A percentile compares a stretch with the other conserved stretches of the same genome.
These are phyloP conservation scores for Rhododendron molle DNA, from an alignment of 148 eudicot species.

Conservation along the genomic window DNA sequence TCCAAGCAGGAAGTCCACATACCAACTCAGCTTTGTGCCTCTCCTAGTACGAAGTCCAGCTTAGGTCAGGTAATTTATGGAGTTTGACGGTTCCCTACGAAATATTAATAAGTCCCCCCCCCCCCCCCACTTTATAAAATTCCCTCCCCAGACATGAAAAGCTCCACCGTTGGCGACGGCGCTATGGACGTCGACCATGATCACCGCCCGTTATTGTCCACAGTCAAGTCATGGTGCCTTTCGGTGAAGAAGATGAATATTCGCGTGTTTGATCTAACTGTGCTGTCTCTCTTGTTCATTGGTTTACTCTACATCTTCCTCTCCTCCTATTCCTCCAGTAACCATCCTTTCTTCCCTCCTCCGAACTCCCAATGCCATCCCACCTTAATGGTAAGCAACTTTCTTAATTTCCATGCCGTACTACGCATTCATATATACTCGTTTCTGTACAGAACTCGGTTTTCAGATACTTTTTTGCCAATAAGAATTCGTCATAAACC, in stretches of 20 bases:
- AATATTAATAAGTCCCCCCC: too few species aligned
- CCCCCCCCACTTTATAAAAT: background rate
- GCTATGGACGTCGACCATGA: background rate
- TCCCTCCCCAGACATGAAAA: background rate
- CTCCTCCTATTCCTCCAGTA: background rate
- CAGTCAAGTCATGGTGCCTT: background rate
- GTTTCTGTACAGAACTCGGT: background rate
- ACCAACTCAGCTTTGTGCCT: too few species aligned
- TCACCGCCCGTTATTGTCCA: background rate
- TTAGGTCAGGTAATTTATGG: background rate
- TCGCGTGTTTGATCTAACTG: background rate
- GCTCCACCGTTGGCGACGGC: background rate
- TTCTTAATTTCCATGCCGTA: background rate
- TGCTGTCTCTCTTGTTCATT: background rate
- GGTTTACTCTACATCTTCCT: background rate
- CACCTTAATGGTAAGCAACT: background rate
- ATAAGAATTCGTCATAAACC: background rate
- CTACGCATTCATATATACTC: background rate
- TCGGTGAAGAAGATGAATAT: background rate
- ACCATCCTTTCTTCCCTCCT: background rate
- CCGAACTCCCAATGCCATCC: background rate
- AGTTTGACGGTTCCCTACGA: background rate
- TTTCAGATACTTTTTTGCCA: background rate
- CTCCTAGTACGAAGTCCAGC: background rate
- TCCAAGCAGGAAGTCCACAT: too few species aligned